Percentiles rank a stretch among this genome's conserved stretches.
These are phyloP conservation scores for Elymus sibiricus DNA, from an alignment of 176 grass and related monocot genomes.

Conservation along the genomic window DNA sequence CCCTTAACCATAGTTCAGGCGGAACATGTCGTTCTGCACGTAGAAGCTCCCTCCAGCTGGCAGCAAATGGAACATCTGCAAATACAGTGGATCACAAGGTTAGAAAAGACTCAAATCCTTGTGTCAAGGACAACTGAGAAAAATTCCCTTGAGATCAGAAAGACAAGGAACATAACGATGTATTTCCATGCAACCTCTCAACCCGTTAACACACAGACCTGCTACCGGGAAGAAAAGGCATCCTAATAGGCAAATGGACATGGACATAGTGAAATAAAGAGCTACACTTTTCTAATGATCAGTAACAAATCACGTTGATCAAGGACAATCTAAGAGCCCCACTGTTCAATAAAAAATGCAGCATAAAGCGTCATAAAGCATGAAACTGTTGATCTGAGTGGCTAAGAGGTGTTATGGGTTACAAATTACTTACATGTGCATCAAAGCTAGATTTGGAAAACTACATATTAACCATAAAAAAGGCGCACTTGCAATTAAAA, in stretches of 20 bases:
- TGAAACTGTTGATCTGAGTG: neutral
- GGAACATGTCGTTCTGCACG: conserved; percentile 76
- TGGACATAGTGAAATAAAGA: neutral
- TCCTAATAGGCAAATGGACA: neutral
- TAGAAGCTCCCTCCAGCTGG: conserved; percentile 41
- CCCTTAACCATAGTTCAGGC: conserved; percentile 64
- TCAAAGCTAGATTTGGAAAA: neutral
- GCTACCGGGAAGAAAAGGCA: neutral
- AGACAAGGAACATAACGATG: neutral
- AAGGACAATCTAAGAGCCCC: neutral
- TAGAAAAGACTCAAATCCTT: neutral
- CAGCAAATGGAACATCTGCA: conserved; percentile 66
- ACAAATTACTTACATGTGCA: neutral
- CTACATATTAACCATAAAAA: neutral
- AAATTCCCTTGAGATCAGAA: neutral
- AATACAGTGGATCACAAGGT: neutral
- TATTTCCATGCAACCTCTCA: neutral
- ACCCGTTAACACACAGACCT: neutral
- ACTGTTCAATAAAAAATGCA: neutral
- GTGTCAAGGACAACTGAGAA: neutral
- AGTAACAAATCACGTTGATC: neutral
- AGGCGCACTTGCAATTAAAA: neutral
- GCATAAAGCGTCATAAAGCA: neutral
- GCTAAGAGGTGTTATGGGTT: neutral
- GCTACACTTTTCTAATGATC: neutral